Base-by-base conservation (phyloP, 495 filamentous ascomycete genomes). In the Corynascus novoguineensis region DNA sequence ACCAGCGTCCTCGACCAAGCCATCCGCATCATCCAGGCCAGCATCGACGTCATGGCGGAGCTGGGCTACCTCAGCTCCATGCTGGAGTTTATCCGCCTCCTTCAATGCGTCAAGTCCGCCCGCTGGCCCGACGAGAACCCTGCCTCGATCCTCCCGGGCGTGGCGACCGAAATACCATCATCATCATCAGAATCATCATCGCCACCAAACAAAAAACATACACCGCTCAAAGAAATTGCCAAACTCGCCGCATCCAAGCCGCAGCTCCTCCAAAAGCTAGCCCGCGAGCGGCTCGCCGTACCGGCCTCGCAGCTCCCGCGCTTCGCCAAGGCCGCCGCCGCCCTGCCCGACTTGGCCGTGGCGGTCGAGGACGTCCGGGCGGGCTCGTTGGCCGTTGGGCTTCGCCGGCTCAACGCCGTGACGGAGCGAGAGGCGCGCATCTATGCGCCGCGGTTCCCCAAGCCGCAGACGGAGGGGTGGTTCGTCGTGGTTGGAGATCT, bases 31-130 rank as follows among this genome's bases (percentile, higher is more conserved):
- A 85, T 97, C 53, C 86, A 85, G 67, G 93, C 93, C 12, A 86
- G 85, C 9, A 92, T 97, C 57, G 93, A 99, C 65, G 86, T 96
- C 15, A 78, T 99, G 62, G 86, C 95, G n/a, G 93, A 99, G 69
- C 69, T 97, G 1, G 90, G 90, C 19, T 86, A 87, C 66, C 72
- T 89, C 3, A 83, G 82, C 15, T 88, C 85, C 46, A 86, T 82
- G 61, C 75, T 80, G 27, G 81, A 82, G 73, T 88, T 96, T 80
- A 87, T 97, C 60, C 86, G 79, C 40, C 80, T 99, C 0, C 82
- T 99, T 21, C 89, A 96, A 64, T 88, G 84, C 65, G 85, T 97
- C 73, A 97, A 99, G 63, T 89, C 83, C 44, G 93, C 90, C 7
- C 81, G 89, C 25, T 99, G 95, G 95, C 90, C 91, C 1, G 79